Evolutionary conservation across 2,329 filamentous ascomycete genomes (phyloP).

Genomic region (Cercospora sp.): DNA sequence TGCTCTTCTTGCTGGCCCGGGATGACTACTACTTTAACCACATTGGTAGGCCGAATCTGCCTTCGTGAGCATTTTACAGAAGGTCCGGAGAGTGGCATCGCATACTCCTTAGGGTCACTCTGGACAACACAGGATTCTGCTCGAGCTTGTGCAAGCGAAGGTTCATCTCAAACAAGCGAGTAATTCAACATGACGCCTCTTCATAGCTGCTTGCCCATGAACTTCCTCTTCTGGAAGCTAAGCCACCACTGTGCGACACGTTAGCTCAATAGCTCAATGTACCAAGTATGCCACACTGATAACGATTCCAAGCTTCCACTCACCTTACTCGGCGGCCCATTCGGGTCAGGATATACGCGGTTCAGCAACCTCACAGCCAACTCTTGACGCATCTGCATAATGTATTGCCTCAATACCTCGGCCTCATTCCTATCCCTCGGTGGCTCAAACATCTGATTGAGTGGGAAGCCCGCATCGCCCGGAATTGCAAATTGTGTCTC

Average conservation of each 20-base stretch:
- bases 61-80: neutral
- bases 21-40: neutral
- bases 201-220: constrained; percentile 80
- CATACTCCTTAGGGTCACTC: neutral
- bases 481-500: constrained; percentile 93
- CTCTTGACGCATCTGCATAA: constrained; percentile 91
- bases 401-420: constrained; percentile 82
- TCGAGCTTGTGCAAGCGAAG: neutral
- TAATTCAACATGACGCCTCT: neutral
- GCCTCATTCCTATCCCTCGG: constrained; percentile 85
- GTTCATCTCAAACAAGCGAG: neutral
- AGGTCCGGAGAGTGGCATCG: neutral
- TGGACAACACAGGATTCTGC: neutral
- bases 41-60: neutral
- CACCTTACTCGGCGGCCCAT: constrained; percentile 63
- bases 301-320: constrained; percentile 20
- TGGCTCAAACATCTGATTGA: constrained; percentile 95
- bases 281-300: neutral
- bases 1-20: neutral
- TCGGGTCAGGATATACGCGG: constrained; percentile 78
- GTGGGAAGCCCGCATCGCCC: constrained; percentile 85
- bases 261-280: constrained; percentile 28
- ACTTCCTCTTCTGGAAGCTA: constrained; percentile 98
- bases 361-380: constrained; percentile 78
- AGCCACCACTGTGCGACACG: constrained; percentile 88